Evolutionary conservation across 1,284 basidiomycete genomes (phyloP), one percentile per base, ranked within the genome.

Genomic region (Vanrija pseudolonga): DNA sequence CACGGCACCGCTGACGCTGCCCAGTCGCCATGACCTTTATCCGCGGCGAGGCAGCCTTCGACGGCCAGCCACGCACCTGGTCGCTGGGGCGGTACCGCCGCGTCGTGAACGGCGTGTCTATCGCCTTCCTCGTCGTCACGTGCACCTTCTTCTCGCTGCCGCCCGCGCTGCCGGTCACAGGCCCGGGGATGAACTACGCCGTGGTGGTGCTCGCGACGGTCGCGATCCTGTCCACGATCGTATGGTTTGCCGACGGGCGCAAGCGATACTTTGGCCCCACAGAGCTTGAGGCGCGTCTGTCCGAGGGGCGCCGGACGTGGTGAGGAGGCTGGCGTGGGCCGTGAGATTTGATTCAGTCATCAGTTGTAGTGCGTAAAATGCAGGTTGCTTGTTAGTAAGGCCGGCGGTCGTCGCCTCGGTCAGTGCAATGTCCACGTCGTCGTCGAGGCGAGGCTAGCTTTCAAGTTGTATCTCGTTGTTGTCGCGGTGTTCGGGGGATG

Each of bases 121-220:
- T 80, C 28, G 49, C 61, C 11, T 81, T 80, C 57, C 72, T 72
- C 3, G 41, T 68, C 17, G 55, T 80, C 38, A 80, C 79, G 6
- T 69, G 71, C 19, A 72, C 80, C 20, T 79, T 79, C 67, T 81
- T 81, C 74, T 58, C 79, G 24, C 80, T 81, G 73, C 80, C 80
- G 4, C 77, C 79, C 7, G 72, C 67, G 14, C 50, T 77, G 0
- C 77, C 77, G 7, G 72, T 76, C 4, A 68, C 65, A 4, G 72
- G 69, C 6, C 59, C 60, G 15, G 72, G 65, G 48, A 79, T 80
- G 78, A 79, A 79, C 63, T 80, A 79, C 57, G 71, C 70, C 14
- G 55, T 76, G 8, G 77, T 74, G 12, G 72, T 72, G 15, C 61
- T 72, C 23, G 64, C 55, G 23, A 53, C 72, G 50, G 64, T 71